These are phyloP conservation scores for Boletellus sp. DNA, from an alignment of 768 basidiomycete genomes.

Conservation along the genomic window DNA sequence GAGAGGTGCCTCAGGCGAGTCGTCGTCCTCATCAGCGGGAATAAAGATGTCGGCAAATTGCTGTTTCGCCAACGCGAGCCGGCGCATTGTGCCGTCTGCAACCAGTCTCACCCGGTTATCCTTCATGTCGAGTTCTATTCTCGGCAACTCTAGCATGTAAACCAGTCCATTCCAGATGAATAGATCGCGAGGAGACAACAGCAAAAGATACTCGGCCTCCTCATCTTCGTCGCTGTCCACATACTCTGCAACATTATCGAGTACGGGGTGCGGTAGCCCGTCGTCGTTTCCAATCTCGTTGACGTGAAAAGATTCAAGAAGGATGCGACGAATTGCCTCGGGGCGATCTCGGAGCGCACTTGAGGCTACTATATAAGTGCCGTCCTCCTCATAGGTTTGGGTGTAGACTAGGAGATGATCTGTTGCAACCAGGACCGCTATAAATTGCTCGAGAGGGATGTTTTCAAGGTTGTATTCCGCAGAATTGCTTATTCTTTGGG, in stretches of 20 bases:
- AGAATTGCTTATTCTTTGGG: constrained; percentile 89
- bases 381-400: constrained; percentile 79
- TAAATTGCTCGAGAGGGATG: constrained; percentile 72
- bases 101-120: constrained; percentile 90
- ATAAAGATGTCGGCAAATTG: constrained; percentile 65
- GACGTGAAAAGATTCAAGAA: constrained; percentile 82
- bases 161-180: constrained; percentile 94
- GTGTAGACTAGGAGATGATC: constrained; percentile 96
- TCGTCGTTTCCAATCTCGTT: constrained; percentile 55
- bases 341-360: constrained; percentile 71
- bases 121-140: constrained; percentile 75
- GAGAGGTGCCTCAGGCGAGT: constrained; percentile 41
- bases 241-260: constrained; percentile 37
- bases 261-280: constrained; percentile 40
- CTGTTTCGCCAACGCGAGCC: constrained; percentile 73
- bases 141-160: constrained; percentile 70
- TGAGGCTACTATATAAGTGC: constrained; percentile 86
- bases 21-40: constrained; percentile 62
- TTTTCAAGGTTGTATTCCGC: constrained; percentile 84
- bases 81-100: constrained; percentile 81
- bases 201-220: constrained; percentile 71
- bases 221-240: constrained; percentile 50
- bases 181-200: constrained; percentile 78
- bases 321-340: constrained; percentile 71
- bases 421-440: constrained; percentile 71